These are phyloP conservation scores for Stephania japonica DNA, from an alignment of 164 flowering plant genomes.

Conservation along the genomic window DNA sequence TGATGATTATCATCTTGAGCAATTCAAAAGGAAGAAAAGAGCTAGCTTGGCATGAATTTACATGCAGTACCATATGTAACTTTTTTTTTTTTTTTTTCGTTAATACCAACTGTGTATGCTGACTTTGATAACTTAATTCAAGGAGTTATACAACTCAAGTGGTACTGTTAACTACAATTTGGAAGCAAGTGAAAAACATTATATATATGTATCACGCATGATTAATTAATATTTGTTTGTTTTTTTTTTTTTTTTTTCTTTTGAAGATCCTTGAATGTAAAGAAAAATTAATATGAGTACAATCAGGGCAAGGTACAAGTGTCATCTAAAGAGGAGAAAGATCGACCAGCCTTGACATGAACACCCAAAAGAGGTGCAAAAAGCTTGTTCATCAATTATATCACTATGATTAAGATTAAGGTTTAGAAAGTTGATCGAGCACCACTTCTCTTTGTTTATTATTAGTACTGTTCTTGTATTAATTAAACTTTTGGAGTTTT, in stretches of 20 bases:
- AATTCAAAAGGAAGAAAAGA: not conserved
- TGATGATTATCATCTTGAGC: not conserved
- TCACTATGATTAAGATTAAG: conserved; percentile 53
- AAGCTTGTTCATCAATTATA: conserved; percentile 41
- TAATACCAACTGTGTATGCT: not conserved
- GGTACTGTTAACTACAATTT: not conserved
- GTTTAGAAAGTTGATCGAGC: conserved; percentile 34
- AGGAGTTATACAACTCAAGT: not conserved
- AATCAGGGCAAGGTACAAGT: not conserved
- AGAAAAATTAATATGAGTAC: not conserved
- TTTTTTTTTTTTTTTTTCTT: no score
- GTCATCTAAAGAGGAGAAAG: conserved; percentile 20
- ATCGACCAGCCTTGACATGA: conserved; percentile 2
- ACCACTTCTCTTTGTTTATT: conserved; percentile 20
- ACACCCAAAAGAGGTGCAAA: conserved; percentile 7
- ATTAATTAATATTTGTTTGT: not conserved
- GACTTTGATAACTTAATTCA: not conserved
- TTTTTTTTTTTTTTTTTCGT: no score
- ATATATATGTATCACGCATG: conserved; percentile 7
- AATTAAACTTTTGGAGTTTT: conserved; percentile 19
- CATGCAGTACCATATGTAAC: no score
- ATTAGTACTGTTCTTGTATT: conserved; percentile 20
- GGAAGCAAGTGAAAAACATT: not conserved
- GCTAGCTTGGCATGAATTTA: not conserved
- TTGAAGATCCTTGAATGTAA: not conserved